Base-by-base conservation (phyloP, 2,329 filamentous ascomycete species). In the Coniochaeta sp. region DNA sequence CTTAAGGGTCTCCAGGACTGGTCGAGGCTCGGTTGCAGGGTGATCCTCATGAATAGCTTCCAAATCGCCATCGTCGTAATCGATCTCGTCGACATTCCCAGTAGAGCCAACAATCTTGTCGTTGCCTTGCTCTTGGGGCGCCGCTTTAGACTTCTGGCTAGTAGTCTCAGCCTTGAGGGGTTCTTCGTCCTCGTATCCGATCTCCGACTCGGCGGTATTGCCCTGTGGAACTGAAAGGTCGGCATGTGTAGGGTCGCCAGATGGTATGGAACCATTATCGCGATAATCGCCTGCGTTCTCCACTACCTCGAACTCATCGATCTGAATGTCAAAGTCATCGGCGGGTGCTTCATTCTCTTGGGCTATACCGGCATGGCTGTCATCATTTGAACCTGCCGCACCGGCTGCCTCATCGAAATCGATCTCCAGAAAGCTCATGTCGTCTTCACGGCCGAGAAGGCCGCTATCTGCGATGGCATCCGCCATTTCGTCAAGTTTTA, bases 271-370 rank as follows among this genome's bases (percentile, higher is more conserved):
- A 24, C 59, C 43, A 26, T 22, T 44, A 1, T 16, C 58, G 24
- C 36, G 14, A 43, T 34, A 2, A 19, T 36, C 54, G 1, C n/a
- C 47, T 24, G 40, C 28, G 47, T 26, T 50, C n/a, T 64, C 64
- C 24, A 36, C 52, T 11, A 55, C 50, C 26, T 58, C 59, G 19
- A 58, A 54, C 3, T 58, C 66, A 44, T 67, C 68, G 7, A 71
- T 63, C 14, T 71, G 67, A 36, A 73, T 69, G 36, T 73, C 71
- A 55, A 71, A 67, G 7, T 71, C 68, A 22, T 74, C 72, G 6
- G 61, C 64, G 6, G 60, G 14, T 31, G 52, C 14, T 22, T 6
- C 24, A 33, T 56, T 12, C 3, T 33, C 26, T 12, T 33, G 11
- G 14, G 7, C 26, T n/a, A 14, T 26, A 31, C 16, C 7, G 12